phyloP scores from a whole-genome alignment of 352 stramenopile species.

The Phytophthora sp. region DNA sequence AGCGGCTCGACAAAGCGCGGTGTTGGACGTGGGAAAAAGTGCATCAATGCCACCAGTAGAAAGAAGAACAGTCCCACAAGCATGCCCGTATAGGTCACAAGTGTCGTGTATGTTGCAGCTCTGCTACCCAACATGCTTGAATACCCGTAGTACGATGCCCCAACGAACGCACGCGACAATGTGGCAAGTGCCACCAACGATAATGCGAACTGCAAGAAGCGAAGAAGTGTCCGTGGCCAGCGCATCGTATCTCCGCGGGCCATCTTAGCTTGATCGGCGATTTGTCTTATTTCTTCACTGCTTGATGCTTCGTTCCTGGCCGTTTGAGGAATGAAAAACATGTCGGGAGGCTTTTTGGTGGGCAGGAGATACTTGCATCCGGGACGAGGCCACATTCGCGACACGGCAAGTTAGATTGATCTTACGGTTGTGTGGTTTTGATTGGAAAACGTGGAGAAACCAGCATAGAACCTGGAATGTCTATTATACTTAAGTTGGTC shows the following conservation, averaged over 20 bases:
- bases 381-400: slow-evolving; percentile 26
- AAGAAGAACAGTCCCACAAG: slow-evolving; percentile 65
- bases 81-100: slow-evolving; percentile 74
- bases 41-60: slow-evolving; percentile 48
- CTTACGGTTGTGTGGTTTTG: slow-evolving; percentile 17
- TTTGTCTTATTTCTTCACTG: neutral
- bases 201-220: slow-evolving; percentile 68
- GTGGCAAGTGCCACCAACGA: slow-evolving; percentile 63
- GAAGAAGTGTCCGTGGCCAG: slow-evolving; percentile 50
- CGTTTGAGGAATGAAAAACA: slow-evolving; percentile 27
- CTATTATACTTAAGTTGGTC: no score
- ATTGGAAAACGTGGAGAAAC: no score
- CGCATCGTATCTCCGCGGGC: slow-evolving; percentile 24
- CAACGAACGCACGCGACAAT: slow-evolving; percentile 65
- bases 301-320: neutral
- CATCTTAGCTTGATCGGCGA: slow-evolving; percentile 26
- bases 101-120: slow-evolving; percentile 55
- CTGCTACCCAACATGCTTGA: slow-evolving; percentile 73
- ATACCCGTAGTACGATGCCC: slow-evolving; percentile 70
- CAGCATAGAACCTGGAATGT: no score
- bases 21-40: slow-evolving; percentile 45
- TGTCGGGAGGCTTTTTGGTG: neutral
- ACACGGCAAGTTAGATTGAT: slow-evolving; percentile 2
- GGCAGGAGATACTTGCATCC: slow-evolving; percentile 12
- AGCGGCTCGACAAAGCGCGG: slow-evolving; percentile 50